A percentile compares a stretch with the other conserved stretches of the same genome.
These are phyloP conservation scores for Poterioochromonas sp. DNA, from an alignment of 352 stramenopile genomes.

Conservation along the genomic window DNA sequence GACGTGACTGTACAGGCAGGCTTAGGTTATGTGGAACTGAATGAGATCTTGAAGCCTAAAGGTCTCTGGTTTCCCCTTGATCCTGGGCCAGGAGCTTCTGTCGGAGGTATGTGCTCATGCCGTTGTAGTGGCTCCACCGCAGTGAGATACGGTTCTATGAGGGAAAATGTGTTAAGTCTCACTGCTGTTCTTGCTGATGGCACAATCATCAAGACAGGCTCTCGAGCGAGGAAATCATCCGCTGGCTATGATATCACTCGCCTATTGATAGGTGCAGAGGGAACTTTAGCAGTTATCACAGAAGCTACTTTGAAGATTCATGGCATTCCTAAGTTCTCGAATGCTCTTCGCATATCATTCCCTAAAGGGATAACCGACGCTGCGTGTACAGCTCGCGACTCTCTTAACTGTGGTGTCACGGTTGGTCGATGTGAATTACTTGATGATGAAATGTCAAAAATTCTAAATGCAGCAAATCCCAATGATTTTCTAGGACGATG, in stretches of 20 bases:
- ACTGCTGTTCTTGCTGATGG: constrained; percentile 79
- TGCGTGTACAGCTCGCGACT: constrained; percentile 47
- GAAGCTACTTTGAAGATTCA: constrained; percentile 81
- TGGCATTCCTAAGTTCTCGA: constrained; percentile 36
- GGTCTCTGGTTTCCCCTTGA: constrained; percentile 92
- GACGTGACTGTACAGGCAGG: constrained; percentile 82
- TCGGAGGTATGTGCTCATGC: constrained; percentile 88
- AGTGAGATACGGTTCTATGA: constrained; percentile 84
- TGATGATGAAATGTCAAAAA: constrained; percentile 56
- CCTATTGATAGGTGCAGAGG: constrained; percentile 87
- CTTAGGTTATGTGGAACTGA: constrained; percentile 81
- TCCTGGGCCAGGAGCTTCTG: constrained; percentile 83
- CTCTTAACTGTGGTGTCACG: constrained; percentile 46
- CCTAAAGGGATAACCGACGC: constrained; percentile 62
- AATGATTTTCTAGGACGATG: too few relatives aligned
- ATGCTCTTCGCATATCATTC: constrained; percentile 68
- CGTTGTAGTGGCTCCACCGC: constrained; percentile 77
- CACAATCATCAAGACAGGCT: constrained; percentile 72
- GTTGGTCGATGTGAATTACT: constrained; percentile 58
- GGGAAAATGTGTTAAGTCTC: constrained; percentile 84
- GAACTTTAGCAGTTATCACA: constrained; percentile 87
- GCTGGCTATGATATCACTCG: constrained; percentile 91
- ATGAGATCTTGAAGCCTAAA: constrained; percentile 66
- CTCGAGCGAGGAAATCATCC: constrained; percentile 82
- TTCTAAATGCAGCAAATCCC: constrained; percentile 56